Evolutionary conservation across 2,329 filamentous ascomycete genomes (phyloP), one percentile per base, ranked within the genome.

Genomic region (Pezicula carpinea): DNA sequence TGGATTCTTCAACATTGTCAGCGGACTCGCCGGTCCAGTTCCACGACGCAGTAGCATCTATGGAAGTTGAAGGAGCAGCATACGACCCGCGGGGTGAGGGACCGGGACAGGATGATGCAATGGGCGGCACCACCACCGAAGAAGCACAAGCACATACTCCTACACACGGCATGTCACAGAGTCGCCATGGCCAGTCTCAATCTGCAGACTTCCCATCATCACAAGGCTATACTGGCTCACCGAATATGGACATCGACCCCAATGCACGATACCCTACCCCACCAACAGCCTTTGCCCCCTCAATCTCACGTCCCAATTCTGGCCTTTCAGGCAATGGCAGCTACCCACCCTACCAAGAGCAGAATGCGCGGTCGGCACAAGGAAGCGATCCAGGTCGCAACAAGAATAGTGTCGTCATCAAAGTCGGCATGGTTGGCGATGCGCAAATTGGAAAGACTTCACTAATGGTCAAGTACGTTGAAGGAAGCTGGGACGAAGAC

Each of bases 371-470:
- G 21, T 47, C 59, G 15, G 44, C 60, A 26, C 38, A 39, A 17
- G 52, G 46, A 13, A 43, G 50, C 8, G 59, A 62, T 35, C 51
- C 58, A 23, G 50, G 51, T 29, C 53, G 60, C 33, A 64, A 61
- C 40, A 65, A 81, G 51, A 83, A 83, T 64, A 81, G 83, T 60
- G 93, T 99, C 32, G 93, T 99, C 48, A 97, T 99, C 76, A 99
- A 99, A 71, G 93, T 99, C 43, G 93, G 93, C 63, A 99, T 99
- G 93, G 93, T 99, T 39, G 93, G 93, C 39, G 93, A 99, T 71
- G 93, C 93, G 48, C 93, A 99, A 70, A 99, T 99, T 59, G 93
- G 93, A 64, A 99, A 99, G 79, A 99, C 93, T 15, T 96, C 91
- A 55, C 72, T 99, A 65, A 99, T 99, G 93, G 93, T 99, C 64